These are phyloP conservation scores for Erythrophleum ivorense DNA, from an alignment of 331 rosid species.

Conservation along the genomic window DNA sequence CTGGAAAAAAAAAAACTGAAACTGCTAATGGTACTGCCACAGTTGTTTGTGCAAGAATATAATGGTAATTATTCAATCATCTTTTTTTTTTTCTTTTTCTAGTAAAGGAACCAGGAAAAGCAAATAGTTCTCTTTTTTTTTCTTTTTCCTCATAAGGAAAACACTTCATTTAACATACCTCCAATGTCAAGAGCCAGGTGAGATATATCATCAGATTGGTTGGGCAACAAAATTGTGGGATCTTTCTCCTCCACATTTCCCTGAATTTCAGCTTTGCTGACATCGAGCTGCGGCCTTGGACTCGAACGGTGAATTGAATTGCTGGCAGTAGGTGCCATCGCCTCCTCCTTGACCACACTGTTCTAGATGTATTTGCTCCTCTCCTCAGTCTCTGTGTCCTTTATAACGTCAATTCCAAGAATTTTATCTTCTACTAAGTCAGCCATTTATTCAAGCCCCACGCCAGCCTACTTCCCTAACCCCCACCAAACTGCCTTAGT, in stretches of 20 bases:
- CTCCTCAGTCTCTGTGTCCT: slow-evolving; percentile 34
- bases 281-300: slow-evolving; percentile 86
- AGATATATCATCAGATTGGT: slow-evolving; percentile 85
- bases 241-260: slow-evolving; percentile 72
- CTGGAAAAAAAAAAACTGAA: neutral
- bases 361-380: neutral
- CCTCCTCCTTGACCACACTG: slow-evolving; percentile 40
- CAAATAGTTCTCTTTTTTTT: no score
- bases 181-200: slow-evolving; percentile 90
- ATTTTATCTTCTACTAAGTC: slow-evolving; percentile 32
- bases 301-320: slow-evolving; percentile 73
- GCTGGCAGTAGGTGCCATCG: slow-evolving; percentile 61
- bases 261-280: slow-evolving; percentile 87
- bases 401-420: slow-evolving; percentile 45
- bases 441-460: slow-evolving; percentile 50
- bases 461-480: slow-evolving; percentile 13
- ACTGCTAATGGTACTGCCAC: neutral
- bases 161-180: slow-evolving; percentile 46
- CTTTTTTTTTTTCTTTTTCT: no score
- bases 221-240: slow-evolving; percentile 84
- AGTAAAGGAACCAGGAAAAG: neutral
- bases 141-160: neutral
- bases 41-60: neutral
- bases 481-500: slow-evolving; percentile 30
- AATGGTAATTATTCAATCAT: no score